Evolutionary conservation across 768 basidiomycete genomes (phyloP), one percentile per base, ranked within the genome.

Genomic region (Pleurotus platypus): DNA sequence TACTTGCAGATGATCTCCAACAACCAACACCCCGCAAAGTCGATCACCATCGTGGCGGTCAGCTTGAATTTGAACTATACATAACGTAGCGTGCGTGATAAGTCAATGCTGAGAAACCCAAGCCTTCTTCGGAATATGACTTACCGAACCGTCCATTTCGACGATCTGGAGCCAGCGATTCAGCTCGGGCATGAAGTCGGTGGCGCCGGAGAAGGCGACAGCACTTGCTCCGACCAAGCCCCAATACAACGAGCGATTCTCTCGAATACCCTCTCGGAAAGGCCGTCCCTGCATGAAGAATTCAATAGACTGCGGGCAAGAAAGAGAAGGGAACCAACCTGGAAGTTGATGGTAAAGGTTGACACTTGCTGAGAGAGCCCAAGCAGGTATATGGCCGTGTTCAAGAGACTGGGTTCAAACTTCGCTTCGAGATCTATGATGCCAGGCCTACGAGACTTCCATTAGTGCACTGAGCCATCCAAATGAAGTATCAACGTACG

Each of bases 271-370:
- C 72, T 99, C 97, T 35, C 97, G 87, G 87, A 98, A 99, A 0
- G 97, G 97, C 37, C 97, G 89, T 7, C 97, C 97, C 82, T 91
- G 66, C 1, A 51, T 38, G 54, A 18, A 45, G 37, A n/a, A 59
- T 16, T 37, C 16, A 48, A 18, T 56, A 22, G 58, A 46, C 43
- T 8, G 45, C 38, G 35, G 18, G 9, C 26, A 48, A 13, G 30
- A 37, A 30, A 30, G 6, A 37, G 49, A 40, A 46, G 24, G 7
- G 40, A 8, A 16, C 27, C 26, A 13, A 85, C 87, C 77, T 94
- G 93, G 82, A 95, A 99, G 76, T 99, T 99, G 75, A 98, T 94
- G 3, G 94, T 88, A 66, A 99, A 98, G 0, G 97, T 98, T 5
- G 96, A 98, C 1, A 99, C 96, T 70, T 99, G 97, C 69, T 99